Conservation (phyloP, 768 basidiomycete species). For the Myochromella boudieri region DNA sequence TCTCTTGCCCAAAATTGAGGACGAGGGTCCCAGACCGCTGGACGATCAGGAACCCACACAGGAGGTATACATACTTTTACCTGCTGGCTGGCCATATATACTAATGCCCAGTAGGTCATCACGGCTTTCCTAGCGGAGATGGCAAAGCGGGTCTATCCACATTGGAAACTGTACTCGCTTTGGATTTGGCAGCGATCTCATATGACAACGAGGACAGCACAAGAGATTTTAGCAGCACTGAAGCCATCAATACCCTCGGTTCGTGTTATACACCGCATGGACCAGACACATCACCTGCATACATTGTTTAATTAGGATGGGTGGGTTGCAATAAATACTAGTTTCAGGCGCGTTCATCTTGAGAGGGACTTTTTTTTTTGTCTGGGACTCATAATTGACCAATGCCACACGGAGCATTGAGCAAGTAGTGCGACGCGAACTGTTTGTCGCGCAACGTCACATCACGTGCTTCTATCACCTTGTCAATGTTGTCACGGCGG, state of each 20-base stretch:
- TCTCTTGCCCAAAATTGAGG: constrained; percentile 9
- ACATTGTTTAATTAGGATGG: constrained; percentile 10
- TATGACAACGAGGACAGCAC: constrained; percentile 16
- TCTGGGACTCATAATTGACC: too few species aligned
- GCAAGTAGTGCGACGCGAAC: too few species aligned
- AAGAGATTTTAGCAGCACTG: constrained; percentile 11
- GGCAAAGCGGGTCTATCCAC: constrained; percentile 6
- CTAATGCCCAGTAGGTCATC: constrained; percentile 4
- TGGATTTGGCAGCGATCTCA: constrained; percentile 17
- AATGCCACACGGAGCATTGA: too few species aligned
- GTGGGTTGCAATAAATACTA: too few species aligned
- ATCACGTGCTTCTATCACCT: too few species aligned
- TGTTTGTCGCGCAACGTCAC: too few species aligned
- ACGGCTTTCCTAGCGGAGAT: constrained; percentile 8
- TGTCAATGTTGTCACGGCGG: too few species aligned
- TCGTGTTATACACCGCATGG: constrained; percentile 6
- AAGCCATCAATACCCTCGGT: constrained; percentile 13
- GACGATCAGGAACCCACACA: constrained; percentile 10
- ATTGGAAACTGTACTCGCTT: constrained; percentile 11
- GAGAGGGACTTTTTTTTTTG: too few species aligned
- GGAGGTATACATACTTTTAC: background rate
- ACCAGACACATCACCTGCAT: constrained; percentile 7
- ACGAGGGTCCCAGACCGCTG: constrained; percentile 8
- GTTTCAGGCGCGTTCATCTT: too few species aligned
- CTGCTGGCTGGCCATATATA: background rate